phyloP scores from a whole-genome alignment of 768 basidiomycete species.

The Phlebiopsis flavidoalba region DNA sequence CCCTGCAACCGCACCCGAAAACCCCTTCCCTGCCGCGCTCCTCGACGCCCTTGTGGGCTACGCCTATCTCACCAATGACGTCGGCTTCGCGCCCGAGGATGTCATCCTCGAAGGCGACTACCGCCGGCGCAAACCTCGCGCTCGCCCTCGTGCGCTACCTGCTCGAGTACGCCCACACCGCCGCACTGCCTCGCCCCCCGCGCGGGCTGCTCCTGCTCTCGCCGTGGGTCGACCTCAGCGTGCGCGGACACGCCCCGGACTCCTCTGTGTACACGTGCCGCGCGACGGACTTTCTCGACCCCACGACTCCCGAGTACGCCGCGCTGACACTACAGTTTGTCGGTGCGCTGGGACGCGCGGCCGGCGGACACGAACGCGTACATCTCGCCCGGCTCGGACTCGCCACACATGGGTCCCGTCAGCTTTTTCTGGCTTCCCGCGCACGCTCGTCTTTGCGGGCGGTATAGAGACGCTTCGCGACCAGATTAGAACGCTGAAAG shows the following conservation, averaged over 20 bases:
- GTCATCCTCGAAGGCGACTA: conserved; percentile 72
- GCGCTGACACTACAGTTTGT: conserved; percentile 39
- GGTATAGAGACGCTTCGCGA: conserved; percentile 57
- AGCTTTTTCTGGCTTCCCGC: conserved; percentile 62
- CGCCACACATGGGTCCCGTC: conserved; percentile 27
- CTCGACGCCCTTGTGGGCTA: conserved; percentile 71
- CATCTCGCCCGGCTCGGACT: conserved; percentile 52
- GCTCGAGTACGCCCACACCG: conserved; percentile 35
- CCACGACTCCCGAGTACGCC: conserved; percentile 10
- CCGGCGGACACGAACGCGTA: conserved; percentile 45
- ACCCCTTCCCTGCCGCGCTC: conserved; percentile 71
- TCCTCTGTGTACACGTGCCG: conserved; percentile 22
- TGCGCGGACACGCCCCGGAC: conserved; percentile 26
- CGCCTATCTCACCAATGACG: conserved; percentile 50
- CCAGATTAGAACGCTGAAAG: conserved; percentile 38
- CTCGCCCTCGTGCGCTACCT: conserved; percentile 49
- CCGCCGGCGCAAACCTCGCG: conserved; percentile 71
- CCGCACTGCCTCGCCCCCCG: conserved; percentile 14
- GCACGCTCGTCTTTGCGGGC: conserved; percentile 55
- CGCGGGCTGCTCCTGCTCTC: conserved; percentile 42
- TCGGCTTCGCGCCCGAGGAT: conserved; percentile 52
- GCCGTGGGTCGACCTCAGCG: conserved; percentile 50
- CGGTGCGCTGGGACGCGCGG: conserved; percentile 42
- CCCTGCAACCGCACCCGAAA: conserved; percentile 30
- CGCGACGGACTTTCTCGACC: conserved; percentile 16